These are phyloP conservation scores for Rhizophlyctis rosea DNA, from an alignment of 192 early-diverging fungal species.

Conservation along the genomic window DNA sequence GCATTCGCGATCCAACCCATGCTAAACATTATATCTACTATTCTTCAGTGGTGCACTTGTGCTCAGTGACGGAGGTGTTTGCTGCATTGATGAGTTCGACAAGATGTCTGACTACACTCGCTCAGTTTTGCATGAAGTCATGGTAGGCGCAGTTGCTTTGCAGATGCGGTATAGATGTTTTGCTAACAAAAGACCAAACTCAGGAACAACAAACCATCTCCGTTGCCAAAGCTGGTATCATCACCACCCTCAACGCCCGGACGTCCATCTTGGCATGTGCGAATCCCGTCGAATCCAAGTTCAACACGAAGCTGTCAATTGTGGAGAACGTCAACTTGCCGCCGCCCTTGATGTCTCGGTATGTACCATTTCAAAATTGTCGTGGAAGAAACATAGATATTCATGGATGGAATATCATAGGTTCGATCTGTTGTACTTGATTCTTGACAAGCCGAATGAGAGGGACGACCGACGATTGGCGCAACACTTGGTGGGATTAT, in stretches of 20 bases:
- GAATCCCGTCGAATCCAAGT: slow-evolving; percentile 91
- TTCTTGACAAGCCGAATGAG: slow-evolving; percentile 89
- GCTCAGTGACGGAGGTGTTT: slow-evolving; percentile 91
- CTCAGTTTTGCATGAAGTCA: slow-evolving; percentile 95
- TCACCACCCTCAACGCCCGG: slow-evolving; percentile 94
- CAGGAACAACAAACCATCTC: slow-evolving; percentile 97
- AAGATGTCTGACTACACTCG: slow-evolving; percentile 95
- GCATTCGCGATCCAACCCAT: neutral
- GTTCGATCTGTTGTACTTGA: slow-evolving; percentile 91
- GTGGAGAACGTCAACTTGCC: slow-evolving; percentile 89
- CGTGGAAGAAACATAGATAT: neutral
- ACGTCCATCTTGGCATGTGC: slow-evolving; percentile 92
- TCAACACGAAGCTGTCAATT: slow-evolving; percentile 75
- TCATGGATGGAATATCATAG: slow-evolving; percentile 25
- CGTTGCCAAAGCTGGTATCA: slow-evolving; percentile 98
- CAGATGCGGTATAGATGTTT: slow-evolving; percentile 11
- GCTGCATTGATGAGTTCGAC: slow-evolving; percentile 99
- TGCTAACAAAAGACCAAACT: slow-evolving; percentile 5
- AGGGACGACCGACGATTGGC: slow-evolving; percentile 81
- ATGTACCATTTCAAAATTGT: too few species aligned
- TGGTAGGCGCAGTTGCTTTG: slow-evolving; percentile 49
- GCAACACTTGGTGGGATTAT: slow-evolving; percentile 82
- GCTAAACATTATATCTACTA: neutral
- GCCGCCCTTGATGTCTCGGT: slow-evolving; percentile 88
- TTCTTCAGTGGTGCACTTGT: slow-evolving; percentile 82